Base-by-base conservation (phyloP, 2,329 filamentous ascomycete genomes). In the Pseudocercospora cruenta region DNA sequence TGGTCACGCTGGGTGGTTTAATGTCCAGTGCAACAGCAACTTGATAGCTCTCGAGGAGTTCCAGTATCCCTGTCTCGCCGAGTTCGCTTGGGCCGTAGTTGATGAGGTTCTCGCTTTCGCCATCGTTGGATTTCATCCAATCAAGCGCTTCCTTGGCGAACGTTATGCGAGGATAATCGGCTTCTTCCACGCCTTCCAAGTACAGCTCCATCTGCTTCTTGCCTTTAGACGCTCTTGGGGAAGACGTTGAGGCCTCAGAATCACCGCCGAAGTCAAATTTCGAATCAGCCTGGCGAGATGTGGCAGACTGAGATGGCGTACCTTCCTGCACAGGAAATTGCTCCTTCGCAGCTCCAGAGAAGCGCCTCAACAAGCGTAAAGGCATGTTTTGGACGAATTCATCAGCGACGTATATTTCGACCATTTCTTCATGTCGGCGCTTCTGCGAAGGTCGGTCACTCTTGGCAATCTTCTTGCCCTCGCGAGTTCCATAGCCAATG, bases 331-430 rank as follows among this genome's bases (percentile, higher is more conserved):
- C 4, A 4, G 58, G 16, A 31, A 69, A 66, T 4, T 28, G 24
- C 16, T 62, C 28, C 4, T 51, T 63, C 12, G 65, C 65, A 43
- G 36, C 45, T 6, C n/a, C 31, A 8, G 67, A 69, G 55, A 69
- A 67, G 8, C 67, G 67, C 10, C 47, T 45, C 12, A 69, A 24
- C 7, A 64, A 24, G 14, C 39, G 61, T 21, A 69, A 43, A n/a
- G 67, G 63, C 1, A 67, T 58, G 2, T 62, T 51, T 26, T 66
- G 49, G 2, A 69, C 53, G 39, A 67, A 67, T 1, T 60, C 54
- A 26, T 66, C 60, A 14, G 53, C 60, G 16, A 43, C 58, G 24
- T 62, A 67, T 3, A 69, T 31, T 24, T 65, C 65, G 12, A 69
- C 65, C 49, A 54, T 65, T n/a, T 60, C 51, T 8, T 10, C 7